phyloP scores from a whole-genome alignment of 2,329 filamentous ascomycete genomes.

The Ophiostoma triangulosporum region DNA sequence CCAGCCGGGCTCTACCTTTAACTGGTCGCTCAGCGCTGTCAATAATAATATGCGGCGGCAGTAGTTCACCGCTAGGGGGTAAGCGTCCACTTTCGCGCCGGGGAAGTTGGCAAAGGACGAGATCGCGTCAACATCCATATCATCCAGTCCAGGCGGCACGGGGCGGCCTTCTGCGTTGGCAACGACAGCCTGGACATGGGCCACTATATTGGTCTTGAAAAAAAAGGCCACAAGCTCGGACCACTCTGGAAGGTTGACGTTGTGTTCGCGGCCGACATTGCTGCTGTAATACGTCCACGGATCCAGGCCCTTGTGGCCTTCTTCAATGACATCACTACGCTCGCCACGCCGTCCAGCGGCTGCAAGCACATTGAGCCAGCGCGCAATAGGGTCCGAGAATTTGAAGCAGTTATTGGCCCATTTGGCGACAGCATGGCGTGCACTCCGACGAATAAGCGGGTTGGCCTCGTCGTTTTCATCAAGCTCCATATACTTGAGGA shows the following conservation, averaged over 20 bases:
- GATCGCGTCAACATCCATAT: constrained; percentile 27
- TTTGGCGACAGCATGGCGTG: constrained; percentile 69
- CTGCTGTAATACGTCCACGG: constrained; percentile 39
- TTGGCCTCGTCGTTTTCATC: constrained; percentile 23
- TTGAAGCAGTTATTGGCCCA: constrained; percentile 82
- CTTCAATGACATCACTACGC: constrained; percentile 73
- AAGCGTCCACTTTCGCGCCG: constrained; percentile 37
- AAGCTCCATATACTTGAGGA: constrained; percentile 53
- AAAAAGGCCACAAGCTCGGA: constrained; percentile 34
- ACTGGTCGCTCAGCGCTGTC: constrained; percentile 28
- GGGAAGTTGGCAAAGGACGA: constrained; percentile 33
- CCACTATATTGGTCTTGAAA: constrained; percentile 26
- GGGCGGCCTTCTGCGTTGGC: constrained; percentile 5
- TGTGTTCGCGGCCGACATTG: constrained; percentile 17
- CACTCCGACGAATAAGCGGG: constrained; percentile 49
- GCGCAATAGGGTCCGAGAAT: constrained; percentile 62
- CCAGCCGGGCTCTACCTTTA: constrained; percentile 67
- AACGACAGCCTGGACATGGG: background rate
- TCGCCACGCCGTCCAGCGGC: constrained; percentile 52
- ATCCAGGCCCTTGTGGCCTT: constrained; percentile 78
- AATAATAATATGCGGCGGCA: constrained; percentile 42
- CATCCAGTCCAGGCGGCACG: background rate
- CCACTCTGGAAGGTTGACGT: constrained; percentile 35
- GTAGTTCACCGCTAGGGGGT: constrained; percentile 58
- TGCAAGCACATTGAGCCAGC: constrained; percentile 83